Evolutionary conservation across 1,139 yeast genomes (phyloP).

Genomic region (Candida tunisiensis): DNA sequence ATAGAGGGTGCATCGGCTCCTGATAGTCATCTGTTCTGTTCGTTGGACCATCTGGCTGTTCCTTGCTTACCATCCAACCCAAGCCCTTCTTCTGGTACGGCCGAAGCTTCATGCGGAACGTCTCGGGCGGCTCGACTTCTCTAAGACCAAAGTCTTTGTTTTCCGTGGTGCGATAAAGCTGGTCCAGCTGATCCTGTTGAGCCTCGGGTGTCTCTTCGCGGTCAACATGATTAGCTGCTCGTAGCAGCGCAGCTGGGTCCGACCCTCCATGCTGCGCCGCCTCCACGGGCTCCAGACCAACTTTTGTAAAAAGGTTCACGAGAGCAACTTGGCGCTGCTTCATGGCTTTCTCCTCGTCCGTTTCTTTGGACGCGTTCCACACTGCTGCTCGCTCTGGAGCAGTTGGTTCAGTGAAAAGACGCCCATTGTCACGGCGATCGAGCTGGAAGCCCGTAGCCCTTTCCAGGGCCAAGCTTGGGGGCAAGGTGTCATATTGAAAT

Average conservation of each 20-base stretch:
- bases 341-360: constrained; percentile 34
- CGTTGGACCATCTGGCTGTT: constrained; percentile 38
- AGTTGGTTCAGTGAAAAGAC: background rate
- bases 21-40: constrained; percentile 27
- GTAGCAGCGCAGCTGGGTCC: constrained; percentile 4
- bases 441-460: background rate
- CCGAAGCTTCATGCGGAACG: constrained; percentile 41
- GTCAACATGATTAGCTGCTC: constrained; percentile 12
- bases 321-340: constrained; percentile 43
- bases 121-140: constrained; percentile 46
- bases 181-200: constrained; percentile 60
- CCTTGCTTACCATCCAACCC: constrained; percentile 56
- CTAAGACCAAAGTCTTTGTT: constrained; percentile 31
- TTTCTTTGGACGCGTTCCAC: constrained; percentile 25
- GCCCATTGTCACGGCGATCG: constrained; percentile 2
- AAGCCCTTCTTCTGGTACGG: constrained; percentile 68
- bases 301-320: constrained; percentile 34
- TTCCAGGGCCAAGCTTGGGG: constrained; percentile 4
- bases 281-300: constrained; percentile 17
- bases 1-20: constrained; percentile 54
- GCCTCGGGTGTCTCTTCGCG: constrained; percentile 40
- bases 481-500: constrained; percentile 22
- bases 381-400: constrained; percentile 2
- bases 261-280: constrained; percentile 3
- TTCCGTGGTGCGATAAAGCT: constrained; percentile 41